Evolutionary conservation across 306 rosid genomes (phyloP).

Genomic region (Luffa acutangula): DNA sequence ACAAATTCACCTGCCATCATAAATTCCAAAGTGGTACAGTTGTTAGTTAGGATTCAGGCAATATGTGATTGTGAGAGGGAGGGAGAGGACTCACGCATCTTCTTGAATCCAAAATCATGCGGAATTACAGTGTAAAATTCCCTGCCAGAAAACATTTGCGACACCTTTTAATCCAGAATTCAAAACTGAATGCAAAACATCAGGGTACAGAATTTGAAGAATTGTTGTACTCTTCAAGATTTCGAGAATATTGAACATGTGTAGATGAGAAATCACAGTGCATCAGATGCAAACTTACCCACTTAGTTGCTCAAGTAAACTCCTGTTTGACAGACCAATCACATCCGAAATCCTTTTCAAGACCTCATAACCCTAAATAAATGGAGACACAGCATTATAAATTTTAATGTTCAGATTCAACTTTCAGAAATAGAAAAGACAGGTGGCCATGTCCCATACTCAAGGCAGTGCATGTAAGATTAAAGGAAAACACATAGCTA

Average conservation of each 20-base stretch:
- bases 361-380: slow-evolving; percentile 56
- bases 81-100: slow-evolving; percentile 63
- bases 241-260: not conserved
- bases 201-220: not conserved
- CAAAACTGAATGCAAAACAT: not conserved
- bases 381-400: not conserved
- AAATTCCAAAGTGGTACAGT: not conserved
- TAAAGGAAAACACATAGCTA: not conserved
- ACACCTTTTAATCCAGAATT: slow-evolving; percentile 12
- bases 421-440: not conserved
- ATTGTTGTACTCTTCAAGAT: not conserved
- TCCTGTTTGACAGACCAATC: slow-evolving; percentile 43
- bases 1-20: slow-evolving; percentile 66
- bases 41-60: not conserved
- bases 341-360: slow-evolving; percentile 80
- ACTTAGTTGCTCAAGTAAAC: slow-evolving; percentile 61
- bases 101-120: slow-evolving; percentile 87
- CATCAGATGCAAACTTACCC: slow-evolving; percentile 42
- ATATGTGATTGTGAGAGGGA: slow-evolving; percentile 1
- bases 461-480: not conserved
- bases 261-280: not conserved
- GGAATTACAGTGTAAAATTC: slow-evolving; percentile 95
- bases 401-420: not conserved
- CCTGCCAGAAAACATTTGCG: slow-evolving; percentile 41
- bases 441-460: not conserved